Percentiles rank a stretch among this genome's conserved stretches.
These are phyloP conservation scores for Gastrolobium villosum DNA, from an alignment of 306 rosid genomes.

Conservation along the genomic window DNA sequence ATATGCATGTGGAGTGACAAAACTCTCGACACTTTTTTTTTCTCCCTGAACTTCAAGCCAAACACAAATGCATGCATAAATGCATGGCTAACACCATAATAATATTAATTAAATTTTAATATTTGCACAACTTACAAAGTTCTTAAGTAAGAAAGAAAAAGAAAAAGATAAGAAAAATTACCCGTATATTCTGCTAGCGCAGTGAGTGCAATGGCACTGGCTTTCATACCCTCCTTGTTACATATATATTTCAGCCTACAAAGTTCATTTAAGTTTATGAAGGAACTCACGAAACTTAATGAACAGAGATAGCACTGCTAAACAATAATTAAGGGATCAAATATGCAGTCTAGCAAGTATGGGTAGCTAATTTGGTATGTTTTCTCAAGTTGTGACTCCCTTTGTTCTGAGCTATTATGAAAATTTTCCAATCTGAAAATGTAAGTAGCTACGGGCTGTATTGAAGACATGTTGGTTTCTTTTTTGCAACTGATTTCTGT, in stretches of 20 bases:
- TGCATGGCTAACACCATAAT: slow-evolving; percentile 2
- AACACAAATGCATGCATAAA: slow-evolving; percentile 6
- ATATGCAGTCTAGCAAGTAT: slow-evolving; percentile 23
- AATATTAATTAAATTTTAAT: slow-evolving; percentile 24
- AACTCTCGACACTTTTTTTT: slow-evolving; percentile 5
- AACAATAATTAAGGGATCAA: not conserved
- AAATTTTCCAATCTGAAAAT: slow-evolving; percentile 13
- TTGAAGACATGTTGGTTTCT: not conserved
- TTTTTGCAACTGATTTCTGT: not conserved
- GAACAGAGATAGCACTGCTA: slow-evolving; percentile 14
- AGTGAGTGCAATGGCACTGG: slow-evolving; percentile 78
- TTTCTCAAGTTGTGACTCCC: slow-evolving; percentile 17
- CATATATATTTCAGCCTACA: slow-evolving; percentile 90
- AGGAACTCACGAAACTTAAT: slow-evolving; percentile 33
- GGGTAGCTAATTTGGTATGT: slow-evolving; percentile 4
- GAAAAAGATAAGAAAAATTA: slow-evolving; percentile 46
- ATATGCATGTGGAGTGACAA: not conserved
- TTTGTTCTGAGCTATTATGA: slow-evolving; percentile 1
- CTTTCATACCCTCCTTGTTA: slow-evolving; percentile 89
- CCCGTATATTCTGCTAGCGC: slow-evolving; percentile 92
- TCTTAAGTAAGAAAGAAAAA: not conserved
- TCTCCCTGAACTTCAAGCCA: not conserved
- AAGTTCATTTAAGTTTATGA: slow-evolving; percentile 19
- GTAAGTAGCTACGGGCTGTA: not conserved
- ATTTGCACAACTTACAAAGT: slow-evolving; percentile 31